Evolutionary conservation across 805 yeast genomes (phyloP).

Genomic region (Hanseniaspora jakobsenii): DNA sequence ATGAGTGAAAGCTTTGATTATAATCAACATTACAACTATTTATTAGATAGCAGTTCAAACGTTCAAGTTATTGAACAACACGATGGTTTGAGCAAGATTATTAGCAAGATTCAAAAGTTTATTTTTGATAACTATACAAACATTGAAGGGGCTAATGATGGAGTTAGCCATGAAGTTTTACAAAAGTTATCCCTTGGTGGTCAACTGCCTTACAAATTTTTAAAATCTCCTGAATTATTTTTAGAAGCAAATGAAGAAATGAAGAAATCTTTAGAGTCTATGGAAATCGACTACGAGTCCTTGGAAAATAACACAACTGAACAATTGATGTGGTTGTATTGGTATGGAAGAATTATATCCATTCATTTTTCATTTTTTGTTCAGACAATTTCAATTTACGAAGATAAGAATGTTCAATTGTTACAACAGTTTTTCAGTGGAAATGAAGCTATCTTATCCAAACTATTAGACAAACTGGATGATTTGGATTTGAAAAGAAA

Average conservation of each 20-base stretch:
- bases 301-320: slow-evolving; percentile 33
- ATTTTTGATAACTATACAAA: slow-evolving; percentile 61
- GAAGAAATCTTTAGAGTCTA: not conserved
- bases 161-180: slow-evolving; percentile 22
- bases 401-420: slow-evolving; percentile 27
- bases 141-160: slow-evolving; percentile 4
- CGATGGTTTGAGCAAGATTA: slow-evolving; percentile 2
- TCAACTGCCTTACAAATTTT: slow-evolving; percentile 54
- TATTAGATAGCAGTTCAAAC: slow-evolving; percentile 25
- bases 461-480: slow-evolving; percentile 26
- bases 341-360: slow-evolving; percentile 61
- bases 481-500: slow-evolving; percentile 30
- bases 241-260: slow-evolving; percentile 17
- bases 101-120: slow-evolving; percentile 28
- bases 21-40: not conserved
- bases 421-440: slow-evolving; percentile 29
- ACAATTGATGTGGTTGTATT: slow-evolving; percentile 42
- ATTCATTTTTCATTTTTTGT: slow-evolving; percentile 39
- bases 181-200: slow-evolving; percentile 46
- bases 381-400: slow-evolving; percentile 36
- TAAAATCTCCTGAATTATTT: slow-evolving; percentile 39
- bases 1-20: no score
- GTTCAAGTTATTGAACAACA: slow-evolving; percentile 7
- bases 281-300: slow-evolving; percentile 31
- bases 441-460: slow-evolving; percentile 28